phyloP scores from a whole-genome alignment of 1,284 basidiomycete species.

The Melampsora larici-populina region DNA sequence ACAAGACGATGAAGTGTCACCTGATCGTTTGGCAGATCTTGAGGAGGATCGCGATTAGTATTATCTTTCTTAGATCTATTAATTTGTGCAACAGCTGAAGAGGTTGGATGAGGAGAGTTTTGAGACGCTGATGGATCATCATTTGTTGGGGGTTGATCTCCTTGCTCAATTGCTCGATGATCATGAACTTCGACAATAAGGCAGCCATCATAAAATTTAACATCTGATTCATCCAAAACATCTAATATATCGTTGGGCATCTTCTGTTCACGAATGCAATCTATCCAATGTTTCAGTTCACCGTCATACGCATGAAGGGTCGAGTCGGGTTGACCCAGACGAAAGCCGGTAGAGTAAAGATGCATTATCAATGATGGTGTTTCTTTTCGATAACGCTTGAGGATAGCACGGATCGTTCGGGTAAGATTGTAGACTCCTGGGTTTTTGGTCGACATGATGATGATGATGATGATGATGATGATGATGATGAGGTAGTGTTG shows the following conservation, averaged over 20 bases:
- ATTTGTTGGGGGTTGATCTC: slow-evolving; percentile 3
- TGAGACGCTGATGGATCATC: neutral
- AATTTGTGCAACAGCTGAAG: neutral
- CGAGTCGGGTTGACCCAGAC: slow-evolving; percentile 19
- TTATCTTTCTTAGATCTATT: slow-evolving; percentile 9
- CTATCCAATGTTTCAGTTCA: slow-evolving; percentile 41
- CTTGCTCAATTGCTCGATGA: slow-evolving; percentile 25
- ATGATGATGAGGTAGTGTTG: too few species aligned
- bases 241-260: slow-evolving; percentile 43
- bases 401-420: slow-evolving; percentile 7
- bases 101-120: slow-evolving; percentile 6
- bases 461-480: neutral
- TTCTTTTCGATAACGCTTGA: slow-evolving; percentile 39
- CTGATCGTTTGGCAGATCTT: slow-evolving; percentile 33
- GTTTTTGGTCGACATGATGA: slow-evolving; percentile 16
- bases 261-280: slow-evolving; percentile 39
- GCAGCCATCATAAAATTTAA: slow-evolving; percentile 42
- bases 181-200: slow-evolving; percentile 44
- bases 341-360: slow-evolving; percentile 31
- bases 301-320: slow-evolving; percentile 35
- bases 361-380: slow-evolving; percentile 37
- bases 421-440: slow-evolving; percentile 40
- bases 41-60: neutral
- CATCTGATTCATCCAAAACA: slow-evolving; percentile 28
- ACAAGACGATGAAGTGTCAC: slow-evolving; percentile 29